Evolutionary conservation across 352 stramenopile genomes (phyloP).

Genomic region (Phytophthora constricta): DNA sequence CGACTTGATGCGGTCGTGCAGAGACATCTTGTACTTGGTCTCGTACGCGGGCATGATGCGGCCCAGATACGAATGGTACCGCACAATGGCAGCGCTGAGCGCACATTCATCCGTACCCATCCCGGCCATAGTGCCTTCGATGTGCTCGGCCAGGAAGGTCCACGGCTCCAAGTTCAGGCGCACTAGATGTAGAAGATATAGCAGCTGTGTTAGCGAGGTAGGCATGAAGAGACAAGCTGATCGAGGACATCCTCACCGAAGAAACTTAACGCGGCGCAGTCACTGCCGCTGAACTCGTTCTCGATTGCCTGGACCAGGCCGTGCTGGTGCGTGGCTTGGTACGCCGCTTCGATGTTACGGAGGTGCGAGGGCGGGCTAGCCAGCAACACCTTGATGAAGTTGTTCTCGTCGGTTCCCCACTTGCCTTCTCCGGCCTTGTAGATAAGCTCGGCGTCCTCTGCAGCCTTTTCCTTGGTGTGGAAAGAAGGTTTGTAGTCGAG

Average conservation of each 20-base stretch:
- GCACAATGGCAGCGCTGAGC: constrained; percentile 67
- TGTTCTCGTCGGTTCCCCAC: constrained; percentile 76
- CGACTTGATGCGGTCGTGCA: constrained; percentile 62
- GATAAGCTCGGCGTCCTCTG: constrained; percentile 62
- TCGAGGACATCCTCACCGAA: too few species aligned
- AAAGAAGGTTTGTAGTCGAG: too few species aligned
- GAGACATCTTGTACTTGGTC: constrained; percentile 62
- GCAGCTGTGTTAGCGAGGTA: too few species aligned
- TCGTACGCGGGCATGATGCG: constrained; percentile 62
- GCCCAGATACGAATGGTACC: constrained; percentile 70
- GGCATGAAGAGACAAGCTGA: too few species aligned
- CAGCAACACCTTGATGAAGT: constrained; percentile 69
- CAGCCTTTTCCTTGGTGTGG: too few species aligned
- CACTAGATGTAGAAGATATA: constrained; percentile 53
- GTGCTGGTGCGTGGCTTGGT: constrained; percentile 68
- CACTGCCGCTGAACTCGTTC: constrained; percentile 71
- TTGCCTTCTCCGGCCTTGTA: constrained; percentile 85
- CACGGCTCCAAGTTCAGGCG: constrained; percentile 65
- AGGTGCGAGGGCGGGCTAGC: constrained; percentile 69
- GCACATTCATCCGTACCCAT: constrained; percentile 74
- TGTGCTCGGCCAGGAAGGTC: constrained; percentile 62
- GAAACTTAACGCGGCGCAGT: constrained; percentile 54
- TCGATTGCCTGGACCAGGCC: constrained; percentile 64
- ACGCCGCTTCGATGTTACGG: constrained; percentile 59
- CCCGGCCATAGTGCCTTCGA: constrained; percentile 73